Evolutionary conservation across 2,329 filamentous ascomycete genomes (phyloP), one percentile per base, ranked within the genome.

Genomic region (Orbilia javanica): DNA sequence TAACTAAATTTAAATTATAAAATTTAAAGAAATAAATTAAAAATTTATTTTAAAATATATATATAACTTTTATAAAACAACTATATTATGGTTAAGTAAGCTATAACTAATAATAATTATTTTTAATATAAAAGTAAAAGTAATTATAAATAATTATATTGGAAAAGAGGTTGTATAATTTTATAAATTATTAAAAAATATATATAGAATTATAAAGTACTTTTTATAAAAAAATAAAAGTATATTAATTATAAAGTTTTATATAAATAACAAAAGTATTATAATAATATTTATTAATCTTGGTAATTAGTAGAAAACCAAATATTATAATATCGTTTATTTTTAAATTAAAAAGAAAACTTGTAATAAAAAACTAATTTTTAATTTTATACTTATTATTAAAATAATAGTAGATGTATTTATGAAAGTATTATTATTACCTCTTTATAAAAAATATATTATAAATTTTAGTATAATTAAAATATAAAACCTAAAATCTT

Each of bases 91-190:
- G n/a, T 55, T 31, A 55, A 55, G 31, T 55, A 55, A 29, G 27
- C 31, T 55, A 31, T 55, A 55, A 55, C 2, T 55, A 5, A 55
- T 55, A 31, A n/a, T 55, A 55, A 22, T 55, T 27, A 55, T 29
- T 55, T 55, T 55, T 55, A 27, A 18, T 55, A 55, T 31, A 55
- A 55, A 55, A 31, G 27, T 31, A 5, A n/a, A 55, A 29, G 27
- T 55, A 55, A 55, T 55, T 27, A 22, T 55, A 55, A 55, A n/a
- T 31, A 55, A 55, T 55, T 55, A 55, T 55, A 29, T 55, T 55
- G 31, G 13, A 29, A 55, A 55, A 55, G 31, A 55, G 31, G 31
- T 27, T 55, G n/a, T 55, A 31, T 55, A 55, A 55, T 7, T 55
- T 8, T 55, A 55, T 55, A 55, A 55, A 31, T 31, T 55, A 27